A percentile compares a stretch with the other conserved stretches of the same genome.
These are phyloP conservation scores for Globisporangium canariense DNA, from an alignment of 352 stramenopile genomes.

Conservation along the genomic window DNA sequence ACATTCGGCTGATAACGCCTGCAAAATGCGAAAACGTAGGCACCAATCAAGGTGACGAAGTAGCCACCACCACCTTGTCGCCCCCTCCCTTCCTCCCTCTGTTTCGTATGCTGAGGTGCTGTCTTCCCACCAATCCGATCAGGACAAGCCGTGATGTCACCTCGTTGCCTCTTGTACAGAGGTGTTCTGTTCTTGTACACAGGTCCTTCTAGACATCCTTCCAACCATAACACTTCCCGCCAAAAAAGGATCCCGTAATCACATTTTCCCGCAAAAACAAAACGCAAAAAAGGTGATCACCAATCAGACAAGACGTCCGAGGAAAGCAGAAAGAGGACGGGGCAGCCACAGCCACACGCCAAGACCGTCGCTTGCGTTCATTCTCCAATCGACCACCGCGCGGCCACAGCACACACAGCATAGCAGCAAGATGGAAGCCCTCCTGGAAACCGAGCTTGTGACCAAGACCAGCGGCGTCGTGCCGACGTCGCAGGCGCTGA, in stretches of 20 bases:
- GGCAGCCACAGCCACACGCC: background rate
- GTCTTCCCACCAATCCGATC: background rate
- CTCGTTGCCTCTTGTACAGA: no score
- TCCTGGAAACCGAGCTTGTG: slow-evolving; percentile 64
- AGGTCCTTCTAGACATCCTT: no score
- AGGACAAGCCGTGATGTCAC: background rate
- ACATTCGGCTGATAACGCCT: background rate
- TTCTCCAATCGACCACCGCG: slow-evolving; percentile 22
- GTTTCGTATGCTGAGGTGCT: background rate
- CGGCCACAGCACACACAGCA: background rate
- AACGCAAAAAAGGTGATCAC: slow-evolving; percentile 1
- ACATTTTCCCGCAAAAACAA: background rate
- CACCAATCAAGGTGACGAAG: background rate
- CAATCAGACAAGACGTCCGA: slow-evolving; percentile 2
- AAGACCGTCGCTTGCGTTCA: background rate
- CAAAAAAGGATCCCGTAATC: slow-evolving; percentile 3
- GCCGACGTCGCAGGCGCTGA: slow-evolving; percentile 54
- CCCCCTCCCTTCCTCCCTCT: background rate
- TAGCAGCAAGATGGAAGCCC: slow-evolving; percentile 49
- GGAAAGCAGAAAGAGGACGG: background rate
- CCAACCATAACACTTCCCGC: slow-evolving; percentile 4
- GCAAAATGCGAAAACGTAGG: background rate
- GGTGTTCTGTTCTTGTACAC: background rate
- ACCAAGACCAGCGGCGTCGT: slow-evolving; percentile 60
- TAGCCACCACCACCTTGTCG: no score